Evolutionary conservation across 345 rosid genomes (phyloP).

Genomic region (Raphanus raphanistrum): DNA sequence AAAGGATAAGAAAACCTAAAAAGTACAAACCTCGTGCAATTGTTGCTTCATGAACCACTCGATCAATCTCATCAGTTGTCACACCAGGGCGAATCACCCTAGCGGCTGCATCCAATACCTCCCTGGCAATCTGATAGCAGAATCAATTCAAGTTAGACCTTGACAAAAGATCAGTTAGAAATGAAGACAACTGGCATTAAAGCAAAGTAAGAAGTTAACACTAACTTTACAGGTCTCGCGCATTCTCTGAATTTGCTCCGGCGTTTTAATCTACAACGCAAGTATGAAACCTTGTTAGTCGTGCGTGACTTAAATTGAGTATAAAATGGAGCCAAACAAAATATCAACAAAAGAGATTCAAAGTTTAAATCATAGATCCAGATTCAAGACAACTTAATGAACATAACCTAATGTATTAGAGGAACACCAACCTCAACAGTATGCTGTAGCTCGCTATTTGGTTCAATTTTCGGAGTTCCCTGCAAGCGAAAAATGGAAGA

Average conservation of each 20-base stretch:
- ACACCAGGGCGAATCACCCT: slow-evolving; percentile 74
- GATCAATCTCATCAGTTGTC: slow-evolving; percentile 96
- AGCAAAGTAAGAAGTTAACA: slow-evolving; percentile 7
- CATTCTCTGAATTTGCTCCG: slow-evolving; percentile 83
- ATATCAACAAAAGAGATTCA: neutral
- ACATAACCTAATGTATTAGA: neutral
- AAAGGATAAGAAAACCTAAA: neutral
- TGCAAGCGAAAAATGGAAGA: slow-evolving; percentile 28
- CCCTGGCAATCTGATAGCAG: slow-evolving; percentile 67
- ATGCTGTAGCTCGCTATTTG: slow-evolving; percentile 80
- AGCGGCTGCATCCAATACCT: slow-evolving; percentile 92
- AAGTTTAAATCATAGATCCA: neutral
- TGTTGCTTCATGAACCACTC: slow-evolving; percentile 88
- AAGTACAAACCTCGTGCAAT: slow-evolving; percentile 65
- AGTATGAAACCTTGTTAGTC: slow-evolving; percentile 19
- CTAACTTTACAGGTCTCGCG: slow-evolving; percentile 90
- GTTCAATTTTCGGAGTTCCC: slow-evolving; percentile 90
- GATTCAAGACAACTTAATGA: slow-evolving; percentile 1
- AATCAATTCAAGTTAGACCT: neutral
- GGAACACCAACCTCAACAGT: slow-evolving; percentile 68
- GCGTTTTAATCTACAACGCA: slow-evolving; percentile 71
- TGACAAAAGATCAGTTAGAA: neutral
- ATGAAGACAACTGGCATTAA: neutral
- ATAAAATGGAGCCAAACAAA: neutral
- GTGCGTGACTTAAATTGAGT: neutral